Evolutionary conservation across 192 early-diverging fungal genomes (phyloP), one percentile per base, ranked within the genome.

Genomic region (Dissophora ornata): DNA sequence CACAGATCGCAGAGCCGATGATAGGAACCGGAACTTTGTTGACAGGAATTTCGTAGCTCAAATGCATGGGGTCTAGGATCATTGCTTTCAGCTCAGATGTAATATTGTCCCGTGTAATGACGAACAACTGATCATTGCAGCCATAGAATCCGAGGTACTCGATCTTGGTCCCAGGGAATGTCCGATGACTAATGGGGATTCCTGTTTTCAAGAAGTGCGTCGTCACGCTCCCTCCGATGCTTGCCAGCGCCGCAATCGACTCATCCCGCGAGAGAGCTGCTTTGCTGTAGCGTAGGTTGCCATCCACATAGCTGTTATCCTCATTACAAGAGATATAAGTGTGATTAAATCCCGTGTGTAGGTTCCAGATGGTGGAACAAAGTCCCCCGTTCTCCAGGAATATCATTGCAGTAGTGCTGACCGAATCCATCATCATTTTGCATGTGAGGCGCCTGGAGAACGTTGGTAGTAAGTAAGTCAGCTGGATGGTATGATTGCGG

Each of bases 351-450:
- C 73, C 73, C 18, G 57, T 77, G 36, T 62, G 33, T 11, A 67
- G 19, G 29, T 67, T 58, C 73, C 73, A 77, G 41, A 77, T 67
- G 1, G 73, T 60, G 34, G 64, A 77, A n/a, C 73, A 57, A n/a
- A 50, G 25, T 4, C 73, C 73, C 4, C 56, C 42, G 16, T 77
- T 64, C 47, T 77, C 73, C 2, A 77, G 65, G 64, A 64, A 77
- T 64, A 77, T 77, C 29, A 77, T 62, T 4, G 52, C 67, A 47
- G 62, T 67, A 59, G 58, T 67, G 47, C 56, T 62, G 40, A 77
- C 41, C 11, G 73, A 55, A 0, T 77, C 73, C 64, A 77, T 67
- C 73, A 77, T 77, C 58, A 77, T 62, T 40, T 77, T 77, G 47
- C 73, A 77, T 22, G 64, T 67, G 50, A 77, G 67, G 3, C 64